A percentile compares a stretch with the other conserved stretches of the same genome.
These are phyloP conservation scores for Incumbomyces lentus DNA, from an alignment of 2,329 filamentous ascomycete genomes.

Conservation along the genomic window DNA sequence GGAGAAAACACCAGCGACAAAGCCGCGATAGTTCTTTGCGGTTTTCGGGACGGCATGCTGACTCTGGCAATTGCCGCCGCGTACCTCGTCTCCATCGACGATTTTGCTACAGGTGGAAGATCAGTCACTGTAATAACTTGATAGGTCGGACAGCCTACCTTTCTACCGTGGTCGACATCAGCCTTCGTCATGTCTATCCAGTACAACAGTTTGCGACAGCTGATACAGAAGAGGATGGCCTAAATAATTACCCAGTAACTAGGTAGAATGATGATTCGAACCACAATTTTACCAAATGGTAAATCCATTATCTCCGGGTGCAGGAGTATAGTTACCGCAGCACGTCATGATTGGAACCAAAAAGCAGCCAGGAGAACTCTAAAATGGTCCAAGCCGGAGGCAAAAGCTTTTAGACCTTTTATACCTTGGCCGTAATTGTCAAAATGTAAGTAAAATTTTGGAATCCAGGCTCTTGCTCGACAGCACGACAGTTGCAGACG, in stretches of 20 bases:
- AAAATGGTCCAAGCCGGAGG: no score
- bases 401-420: no score
- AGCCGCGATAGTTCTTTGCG: conserved; percentile 70
- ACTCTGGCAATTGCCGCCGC: conserved; percentile 6
- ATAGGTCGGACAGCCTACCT: neutral
- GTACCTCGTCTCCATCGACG: neutral
- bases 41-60: conserved; percentile 7
- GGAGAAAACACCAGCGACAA: conserved; percentile 91
- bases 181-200: neutral
- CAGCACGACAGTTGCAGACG: neutral
- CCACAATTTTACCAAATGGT: no score
- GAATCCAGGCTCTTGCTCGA: neutral
- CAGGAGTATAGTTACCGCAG: neutral
- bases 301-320: neutral
- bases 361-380: no score
- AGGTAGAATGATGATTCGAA: no score
- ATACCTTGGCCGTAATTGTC: no score
- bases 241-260: no score
- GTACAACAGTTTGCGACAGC: no score
- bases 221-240: no score
- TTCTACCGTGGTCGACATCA: conserved; percentile 8
- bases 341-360: no score
- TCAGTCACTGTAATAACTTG: no score
- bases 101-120: neutral
- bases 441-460: neutral